Evolutionary conservation across 768 basidiomycete genomes (phyloP).

Genomic region (Boletus rufocinnamomeus): DNA sequence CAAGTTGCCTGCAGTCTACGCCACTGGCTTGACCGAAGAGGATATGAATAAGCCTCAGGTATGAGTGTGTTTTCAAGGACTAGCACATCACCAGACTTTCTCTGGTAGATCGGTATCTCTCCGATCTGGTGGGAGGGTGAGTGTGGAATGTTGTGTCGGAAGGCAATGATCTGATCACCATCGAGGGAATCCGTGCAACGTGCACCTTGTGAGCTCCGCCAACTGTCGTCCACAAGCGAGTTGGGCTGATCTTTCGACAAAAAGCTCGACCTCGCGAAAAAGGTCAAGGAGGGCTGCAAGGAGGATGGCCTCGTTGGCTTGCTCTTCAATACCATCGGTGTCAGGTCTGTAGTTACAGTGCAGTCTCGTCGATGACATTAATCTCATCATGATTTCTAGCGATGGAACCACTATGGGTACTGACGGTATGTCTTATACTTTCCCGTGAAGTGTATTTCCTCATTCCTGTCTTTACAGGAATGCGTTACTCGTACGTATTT

Average conservation of each 20-base stretch:
- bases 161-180: conserved; percentile 1
- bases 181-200: conserved; percentile 84
- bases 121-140: conserved; percentile 92
- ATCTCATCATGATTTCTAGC: conserved; percentile 36
- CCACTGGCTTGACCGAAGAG: conserved; percentile 70
- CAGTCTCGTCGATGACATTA: neutral
- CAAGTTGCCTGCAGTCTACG: conserved; percentile 53
- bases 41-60: conserved; percentile 89
- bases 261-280: conserved; percentile 76
- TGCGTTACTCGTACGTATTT: conserved; percentile 77
- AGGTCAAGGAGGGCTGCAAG: conserved; percentile 80
- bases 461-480: conserved; percentile 49
- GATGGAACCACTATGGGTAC: conserved; percentile 92
- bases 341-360: conserved; percentile 52
- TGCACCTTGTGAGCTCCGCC: conserved; percentile 61
- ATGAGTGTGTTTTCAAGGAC: conserved; percentile 9
- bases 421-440: conserved; percentile 53
- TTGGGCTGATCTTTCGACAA: conserved; percentile 4
- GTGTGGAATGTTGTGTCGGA: neutral
- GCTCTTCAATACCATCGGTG: conserved; percentile 83
- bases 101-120: conserved; percentile 75
- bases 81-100: conserved; percentile 8
- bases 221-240: neutral
- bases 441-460: neutral
- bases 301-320: conserved; percentile 81